Evolutionary conservation across 2,329 filamentous ascomycete species (phyloP), one percentile per base, ranked within the genome.

Genomic region (Teratosphaeria gauchensis): DNA sequence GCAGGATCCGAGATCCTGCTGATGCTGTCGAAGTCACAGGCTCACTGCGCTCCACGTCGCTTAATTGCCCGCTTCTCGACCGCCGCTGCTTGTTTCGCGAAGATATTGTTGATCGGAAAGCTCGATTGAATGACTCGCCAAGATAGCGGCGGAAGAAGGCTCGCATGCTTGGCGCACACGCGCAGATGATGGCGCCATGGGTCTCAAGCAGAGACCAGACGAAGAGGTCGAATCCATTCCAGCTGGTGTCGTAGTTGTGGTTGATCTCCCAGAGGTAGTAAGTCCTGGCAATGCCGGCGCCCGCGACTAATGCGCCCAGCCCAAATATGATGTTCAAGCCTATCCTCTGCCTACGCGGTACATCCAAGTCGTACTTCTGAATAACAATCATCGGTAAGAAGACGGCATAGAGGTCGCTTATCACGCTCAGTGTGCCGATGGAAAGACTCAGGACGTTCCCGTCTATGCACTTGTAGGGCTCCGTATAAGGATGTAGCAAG

Each of bases 291-390:
- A 68, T 63, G 31, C 69, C 71, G 9, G 69, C 67, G 14, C 61
- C 70, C 1, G 71, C 64, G 4, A 72, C 72, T 7, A 69, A 46
- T 4, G 69, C 51, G 2, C 65, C 66, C 8, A 70, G 58, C 5
- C 56, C 64, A 58, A 69, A 70, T 51, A 64, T 54, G 56, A 58
- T 55, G 53, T 63, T 61, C 32, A 62, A 55, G 2, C 24, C 54
- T 8, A 55, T 51, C 28, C 54, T 56, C 31, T 62, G 60, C 28
- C 56, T 12, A 11, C 56, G 51, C 5, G 74, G 69, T 46, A 78
- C 74, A 51, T 76, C 72, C 14, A 58, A 51, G 12, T 61, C 42
- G n/a, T 78, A 69, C 19, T 76, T 73, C 68, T 73, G 71, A 9
- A 79, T 71, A n/a, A 78, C 70, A 8, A 76, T 68, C 4, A 75